Percentiles rank a stretch among this genome's conserved stretches.
Evolutionary conservation across 2,329 filamentous ascomycete genomes (phyloP).

Genomic region (Fusarium beomiforme): DNA sequence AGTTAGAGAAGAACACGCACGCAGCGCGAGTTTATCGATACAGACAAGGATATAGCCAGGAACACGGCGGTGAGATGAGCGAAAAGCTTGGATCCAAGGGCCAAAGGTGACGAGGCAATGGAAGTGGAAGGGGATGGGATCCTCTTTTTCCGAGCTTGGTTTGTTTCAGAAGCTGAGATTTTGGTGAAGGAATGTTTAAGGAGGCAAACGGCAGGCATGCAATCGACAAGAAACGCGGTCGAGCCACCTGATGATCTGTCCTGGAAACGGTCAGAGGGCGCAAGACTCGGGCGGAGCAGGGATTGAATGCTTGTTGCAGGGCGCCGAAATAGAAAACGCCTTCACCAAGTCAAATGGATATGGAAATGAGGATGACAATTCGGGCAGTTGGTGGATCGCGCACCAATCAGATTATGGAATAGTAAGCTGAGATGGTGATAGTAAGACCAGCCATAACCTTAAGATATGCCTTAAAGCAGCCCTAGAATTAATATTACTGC

Average conservation of each 20-base stretch:
- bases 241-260: slow-evolving; percentile 37
- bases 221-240: slow-evolving; percentile 29
- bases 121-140: slow-evolving; percentile 22
- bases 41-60: slow-evolving; percentile 35
- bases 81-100: slow-evolving; percentile 37
- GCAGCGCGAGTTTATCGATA: slow-evolving; percentile 14
- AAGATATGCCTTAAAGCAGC: neutral
- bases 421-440: neutral
- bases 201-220: slow-evolving; percentile 1
- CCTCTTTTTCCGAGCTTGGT: slow-evolving; percentile 32
- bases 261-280: slow-evolving; percentile 34
- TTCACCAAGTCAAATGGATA: neutral
- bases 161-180: slow-evolving; percentile 39
- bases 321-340: slow-evolving; percentile 17
- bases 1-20: slow-evolving; percentile 22
- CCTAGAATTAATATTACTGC: neutral
- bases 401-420: slow-evolving; percentile 11
- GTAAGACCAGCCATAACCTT: neutral
- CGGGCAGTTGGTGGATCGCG: neutral
- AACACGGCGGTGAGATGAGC: slow-evolving; percentile 38
- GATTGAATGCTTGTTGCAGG: slow-evolving; percentile 34
- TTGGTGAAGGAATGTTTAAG: slow-evolving; percentile 19
- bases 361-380: slow-evolving; percentile 16
- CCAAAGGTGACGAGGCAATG: slow-evolving; percentile 31
- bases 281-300: slow-evolving; percentile 41